Percentiles rank a stretch among this genome's conserved stretches.
These are phyloP conservation scores for Artemisia tridentata DNA, from an alignment of 129 eudicot genomes.

Conservation along the genomic window DNA sequence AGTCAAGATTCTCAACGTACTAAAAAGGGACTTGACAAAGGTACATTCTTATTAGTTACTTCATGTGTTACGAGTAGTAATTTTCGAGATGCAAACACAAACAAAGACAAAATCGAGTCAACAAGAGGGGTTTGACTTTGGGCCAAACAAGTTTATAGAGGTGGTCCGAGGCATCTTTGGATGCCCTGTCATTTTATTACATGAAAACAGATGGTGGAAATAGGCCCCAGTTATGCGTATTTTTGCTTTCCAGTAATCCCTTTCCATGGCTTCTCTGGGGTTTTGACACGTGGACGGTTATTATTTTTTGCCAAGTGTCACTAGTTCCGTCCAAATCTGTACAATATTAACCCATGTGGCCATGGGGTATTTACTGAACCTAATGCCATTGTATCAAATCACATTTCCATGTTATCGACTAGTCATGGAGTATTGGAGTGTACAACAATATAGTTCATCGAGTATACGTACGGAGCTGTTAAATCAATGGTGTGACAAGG, in stretches of 20 bases:
- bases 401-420: too few species aligned
- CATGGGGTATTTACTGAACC: too few species aligned
- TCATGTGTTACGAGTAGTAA: too few species aligned
- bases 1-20: too few species aligned
- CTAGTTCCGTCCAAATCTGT: slow-evolving; percentile 17
- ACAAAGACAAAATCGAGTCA: slow-evolving; percentile 16
- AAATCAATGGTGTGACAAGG: too few species aligned
- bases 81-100: too few species aligned
- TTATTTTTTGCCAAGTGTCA: slow-evolving; percentile 24
- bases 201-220: slow-evolving; percentile 20
- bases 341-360: background rate
- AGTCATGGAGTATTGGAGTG: too few species aligned
- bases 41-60: too few species aligned
- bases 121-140: slow-evolving; percentile 29
- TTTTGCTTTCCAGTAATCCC: slow-evolving; percentile 21
- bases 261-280: slow-evolving; percentile 21
- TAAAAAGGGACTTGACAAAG: too few species aligned
- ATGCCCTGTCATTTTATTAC: slow-evolving; percentile 32
- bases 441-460: too few species aligned
- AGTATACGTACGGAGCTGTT: too few species aligned
- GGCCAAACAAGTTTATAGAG: slow-evolving; percentile 21
- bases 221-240: slow-evolving; percentile 19
- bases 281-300: slow-evolving; percentile 30
- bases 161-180: slow-evolving; percentile 30
- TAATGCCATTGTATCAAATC: too few species aligned